Base-by-base conservation (phyloP, 257 asterid genomes). In the Salvia splendens region DNA sequence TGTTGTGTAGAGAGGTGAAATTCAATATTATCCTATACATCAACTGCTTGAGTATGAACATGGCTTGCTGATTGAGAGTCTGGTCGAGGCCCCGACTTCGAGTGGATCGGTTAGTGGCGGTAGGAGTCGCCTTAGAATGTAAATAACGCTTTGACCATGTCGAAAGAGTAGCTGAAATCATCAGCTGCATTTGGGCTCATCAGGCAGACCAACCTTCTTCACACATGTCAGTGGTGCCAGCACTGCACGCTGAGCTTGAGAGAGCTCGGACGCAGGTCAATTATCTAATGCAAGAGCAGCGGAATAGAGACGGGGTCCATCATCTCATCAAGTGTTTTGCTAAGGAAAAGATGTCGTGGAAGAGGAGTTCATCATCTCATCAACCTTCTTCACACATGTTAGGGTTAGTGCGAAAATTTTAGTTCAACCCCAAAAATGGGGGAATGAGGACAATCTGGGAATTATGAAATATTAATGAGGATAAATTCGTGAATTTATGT, bases 241-340 rank as follows among this genome's bases (percentile, higher is more conserved):
- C 96, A 1, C 89, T 92, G 55, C 89, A 89, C 64, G 78, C 95
- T 1, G 98, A 92, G 90, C 95, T 92, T 4, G 98, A 92, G 78
- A 74, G 98, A 69, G 96, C 94, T 15, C 95, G 95, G 8, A 74
- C 77, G 56, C 95, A 84, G 75, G 95, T 87, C 32, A 87, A 92
- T 65, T 86, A 84, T 47, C 81, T 89, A 9, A 81, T 89, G 71
- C 96, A 84, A 66, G 98, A 89, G 64, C 87, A 74, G 30, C 77
- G 66, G 1, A 86, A 84, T 45, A 89, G 80, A 57, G 77, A 70
- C 14, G 95, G 87, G 70, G 60, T 89, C 17, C 73, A 67, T 68
- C 79, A 81, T 65, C 85, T 91, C 61, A 69, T 89, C 75, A 89
- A 81, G 66, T 69, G 80, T 73, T 85, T 85, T 46, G 83, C 86